A percentile compares a stretch with the other conserved stretches of the same genome.
phyloP scores from a whole-genome alignment of 2,329 filamentous ascomycete genomes.

The Hymenoscyphus fructigenus region DNA sequence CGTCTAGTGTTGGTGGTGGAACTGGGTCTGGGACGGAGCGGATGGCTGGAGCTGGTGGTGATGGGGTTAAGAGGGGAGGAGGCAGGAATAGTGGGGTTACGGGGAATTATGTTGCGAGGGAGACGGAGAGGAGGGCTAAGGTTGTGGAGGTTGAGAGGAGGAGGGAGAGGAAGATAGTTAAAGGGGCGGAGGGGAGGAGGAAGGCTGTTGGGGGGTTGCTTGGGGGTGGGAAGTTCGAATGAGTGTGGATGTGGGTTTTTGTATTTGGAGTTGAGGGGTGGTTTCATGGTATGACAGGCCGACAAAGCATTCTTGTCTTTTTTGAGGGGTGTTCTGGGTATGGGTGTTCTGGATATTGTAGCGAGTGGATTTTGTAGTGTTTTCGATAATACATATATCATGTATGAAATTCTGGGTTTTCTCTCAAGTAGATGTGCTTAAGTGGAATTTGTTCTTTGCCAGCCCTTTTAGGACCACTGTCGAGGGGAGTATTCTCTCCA shows the following conservation, averaged over 20 bases:
- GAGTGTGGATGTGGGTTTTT: conserved; percentile 6
- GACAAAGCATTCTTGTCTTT: too few relatives aligned
- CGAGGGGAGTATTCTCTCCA: too few relatives aligned
- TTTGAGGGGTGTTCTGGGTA: too few relatives aligned
- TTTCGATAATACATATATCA: too few relatives aligned
- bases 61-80: conserved; percentile 57
- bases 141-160: conserved; percentile 57
- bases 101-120: conserved; percentile 55
- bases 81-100: conserved; percentile 58
- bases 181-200: conserved; percentile 56
- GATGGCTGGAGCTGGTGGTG: conserved; percentile 45
- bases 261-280: background rate
- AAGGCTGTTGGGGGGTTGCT: conserved; percentile 59
- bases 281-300: too few relatives aligned
- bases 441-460: too few relatives aligned
- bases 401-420: too few relatives aligned
- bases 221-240: conserved; percentile 53
- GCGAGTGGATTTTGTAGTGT: too few relatives aligned
- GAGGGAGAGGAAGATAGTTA: conserved; percentile 57
- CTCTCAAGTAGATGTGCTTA: too few relatives aligned
- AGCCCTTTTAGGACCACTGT: too few relatives aligned
- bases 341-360: too few relatives aligned
- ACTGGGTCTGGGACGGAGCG: conserved; percentile 35
- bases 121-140: conserved; percentile 55
- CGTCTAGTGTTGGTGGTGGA: conserved; percentile 28